These are phyloP conservation scores for Syzygium aqueum DNA, from an alignment of 345 rosid genomes.

Conservation along the genomic window DNA sequence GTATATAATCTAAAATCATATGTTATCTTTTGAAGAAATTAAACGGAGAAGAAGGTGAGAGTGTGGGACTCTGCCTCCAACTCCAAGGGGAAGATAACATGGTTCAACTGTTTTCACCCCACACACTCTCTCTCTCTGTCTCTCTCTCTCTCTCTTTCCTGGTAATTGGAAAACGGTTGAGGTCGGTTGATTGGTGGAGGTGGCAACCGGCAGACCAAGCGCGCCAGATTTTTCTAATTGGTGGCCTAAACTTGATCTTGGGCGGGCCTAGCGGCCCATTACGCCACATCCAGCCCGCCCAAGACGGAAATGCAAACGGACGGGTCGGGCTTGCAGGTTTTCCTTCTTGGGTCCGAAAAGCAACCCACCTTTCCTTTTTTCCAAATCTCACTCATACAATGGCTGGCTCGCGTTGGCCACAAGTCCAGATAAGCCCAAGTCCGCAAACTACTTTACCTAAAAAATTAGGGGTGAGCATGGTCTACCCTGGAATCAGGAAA, in stretches of 20 bases:
- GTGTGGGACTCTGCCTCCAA: background rate
- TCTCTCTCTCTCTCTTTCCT: background rate
- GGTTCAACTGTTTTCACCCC: background rate
- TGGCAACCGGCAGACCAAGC: background rate
- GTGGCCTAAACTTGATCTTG: background rate
- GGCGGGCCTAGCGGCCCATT: background rate
- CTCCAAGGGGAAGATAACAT: background rate
- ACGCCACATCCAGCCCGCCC: too few relatives aligned
- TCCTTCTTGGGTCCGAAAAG: background rate
- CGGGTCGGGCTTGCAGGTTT: background rate
- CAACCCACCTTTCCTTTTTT: background rate
- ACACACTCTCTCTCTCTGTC: background rate
- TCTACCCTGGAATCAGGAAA: too few relatives aligned
- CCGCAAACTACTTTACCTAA: background rate
- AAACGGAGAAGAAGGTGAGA: background rate
- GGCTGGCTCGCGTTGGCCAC: background rate
- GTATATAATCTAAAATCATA: too few relatives aligned
- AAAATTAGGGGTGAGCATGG: too few relatives aligned
- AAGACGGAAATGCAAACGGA: background rate
- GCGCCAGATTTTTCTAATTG: background rate
- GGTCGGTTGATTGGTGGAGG: background rate
- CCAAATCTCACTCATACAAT: background rate
- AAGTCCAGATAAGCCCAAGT: background rate
- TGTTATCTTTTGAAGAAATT: background rate
- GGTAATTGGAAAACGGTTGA: background rate